Evolutionary conservation across 306 rosid genomes (phyloP).

Genomic region (Castanopsis chinensis): DNA sequence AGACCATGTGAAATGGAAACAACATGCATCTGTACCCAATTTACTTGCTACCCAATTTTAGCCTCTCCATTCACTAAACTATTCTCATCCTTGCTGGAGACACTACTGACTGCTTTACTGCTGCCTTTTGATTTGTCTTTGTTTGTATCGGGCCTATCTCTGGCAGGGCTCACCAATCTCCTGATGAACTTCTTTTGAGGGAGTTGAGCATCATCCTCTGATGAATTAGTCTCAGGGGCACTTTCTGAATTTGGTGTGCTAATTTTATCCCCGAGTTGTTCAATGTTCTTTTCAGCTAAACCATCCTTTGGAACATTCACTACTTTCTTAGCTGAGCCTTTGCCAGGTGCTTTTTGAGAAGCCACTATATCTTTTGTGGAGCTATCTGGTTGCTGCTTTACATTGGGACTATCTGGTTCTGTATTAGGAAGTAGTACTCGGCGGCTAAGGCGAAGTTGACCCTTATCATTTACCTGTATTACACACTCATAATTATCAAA

Average conservation of each 20-base stretch:
- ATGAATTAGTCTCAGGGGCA: slow-evolving; percentile 40
- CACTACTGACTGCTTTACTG: slow-evolving; percentile 30
- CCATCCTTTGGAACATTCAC: slow-evolving; percentile 11
- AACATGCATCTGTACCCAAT: slow-evolving; percentile 16
- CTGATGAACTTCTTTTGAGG: slow-evolving; percentile 62
- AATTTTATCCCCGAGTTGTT: slow-evolving; percentile 34
- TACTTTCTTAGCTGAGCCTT: slow-evolving; percentile 24
- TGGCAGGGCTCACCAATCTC: slow-evolving; percentile 45
- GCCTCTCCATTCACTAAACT: slow-evolving; percentile 71
- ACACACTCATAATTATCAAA: slow-evolving; percentile 21
- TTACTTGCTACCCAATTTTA: slow-evolving; percentile 32
- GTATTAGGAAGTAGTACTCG: slow-evolving; percentile 76
- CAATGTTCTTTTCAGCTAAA: slow-evolving; percentile 36
- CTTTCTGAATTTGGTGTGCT: slow-evolving; percentile 29
- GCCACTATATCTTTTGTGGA: slow-evolving; percentile 25
- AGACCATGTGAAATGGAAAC: slow-evolving; percentile 25
- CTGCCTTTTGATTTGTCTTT: slow-evolving; percentile 52
- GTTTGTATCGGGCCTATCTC: slow-evolving; percentile 38
- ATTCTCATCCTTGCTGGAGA: slow-evolving; percentile 50
- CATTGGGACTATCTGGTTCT: slow-evolving; percentile 44
- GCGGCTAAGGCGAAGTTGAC: slow-evolving; percentile 94
- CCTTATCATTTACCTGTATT: slow-evolving; percentile 81
- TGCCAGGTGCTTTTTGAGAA: slow-evolving; percentile 20
- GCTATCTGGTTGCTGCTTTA: slow-evolving; percentile 37
- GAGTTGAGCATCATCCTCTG: slow-evolving; percentile 38